Evolutionary conservation across 78 protist genomes (phyloP).

Genomic region (Dictyostelium discoideum): dicty_2.7 NC_007088.5:5834501-5835000

Average conservation of each 20-base stretch:
- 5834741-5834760: no score
- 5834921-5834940: not conserved
- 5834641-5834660: conserved; percentile 3
- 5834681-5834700: not conserved
- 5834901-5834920: not conserved
- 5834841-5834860: not conserved
- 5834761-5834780: no score
- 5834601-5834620: not conserved
- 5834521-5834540: not conserved
- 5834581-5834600: not conserved
- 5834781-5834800: not conserved
- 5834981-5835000: not conserved
- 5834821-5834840: not conserved
- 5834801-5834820: not conserved
- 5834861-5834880: not conserved
- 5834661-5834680: not conserved
- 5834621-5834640: not conserved
- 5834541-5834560: conserved; percentile 1
- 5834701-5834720: not conserved
- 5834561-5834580: not conserved
- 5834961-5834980: not conserved
- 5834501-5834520: not conserved
- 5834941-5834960: conserved; percentile 1
- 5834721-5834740: not conserved
- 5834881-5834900: not conserved